Evolutionary conservation across 2,329 filamentous ascomycete species (phyloP), one percentile per base, ranked within the genome.

Genomic region (Talaromyces funiculosus): DNA sequence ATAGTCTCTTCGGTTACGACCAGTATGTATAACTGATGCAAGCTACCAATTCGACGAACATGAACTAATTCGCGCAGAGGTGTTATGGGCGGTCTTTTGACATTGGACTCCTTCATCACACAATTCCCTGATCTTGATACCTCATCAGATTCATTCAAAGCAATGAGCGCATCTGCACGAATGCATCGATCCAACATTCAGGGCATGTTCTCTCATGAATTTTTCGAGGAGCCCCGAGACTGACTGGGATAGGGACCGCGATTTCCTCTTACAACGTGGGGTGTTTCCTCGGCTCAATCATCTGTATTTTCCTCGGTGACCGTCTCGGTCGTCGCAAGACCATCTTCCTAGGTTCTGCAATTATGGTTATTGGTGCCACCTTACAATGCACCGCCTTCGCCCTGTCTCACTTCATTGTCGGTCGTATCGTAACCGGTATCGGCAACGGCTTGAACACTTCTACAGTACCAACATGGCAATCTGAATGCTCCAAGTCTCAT

Each of bases 31-130:
- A 45, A 4, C 20, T n/a, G 47, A 9, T 42, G n/a, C n/a, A n/a
- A n/a, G n/a, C n/a, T n/a, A 16, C 22, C 12, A 18, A n/a, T 6
- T 35, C n/a, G 31, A 16, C 7, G 22, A 20, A 18, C 10, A 61
- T 18, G 26, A n/a, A 59, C 64, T 66, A 61, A 66, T 43, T 33
- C 49, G 62, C 69, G 62, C 67, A 73, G 68, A 66, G 86, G 88
- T 69, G 87, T 90, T 9, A 91, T 90, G 81, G 89, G 87, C 49
- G 86, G 86, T 60, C 85, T 93, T 64, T 77, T 93, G 60, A 90
- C 88, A 3, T 81, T 92, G 67, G 75, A 81, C 20, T 80, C 81
- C 9, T 90, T 89, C 66, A 76, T 85, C 2, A 67, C 72, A 2
- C 73, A 76, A 16, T 86, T 86, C 64, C 84, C 83, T 0, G 69